Percentiles rank a stretch among this genome's conserved stretches.
These are phyloP conservation scores for Sphaerulina populicola DNA, from an alignment of 2,329 filamentous ascomycete genomes.

Conservation along the genomic window DNA sequence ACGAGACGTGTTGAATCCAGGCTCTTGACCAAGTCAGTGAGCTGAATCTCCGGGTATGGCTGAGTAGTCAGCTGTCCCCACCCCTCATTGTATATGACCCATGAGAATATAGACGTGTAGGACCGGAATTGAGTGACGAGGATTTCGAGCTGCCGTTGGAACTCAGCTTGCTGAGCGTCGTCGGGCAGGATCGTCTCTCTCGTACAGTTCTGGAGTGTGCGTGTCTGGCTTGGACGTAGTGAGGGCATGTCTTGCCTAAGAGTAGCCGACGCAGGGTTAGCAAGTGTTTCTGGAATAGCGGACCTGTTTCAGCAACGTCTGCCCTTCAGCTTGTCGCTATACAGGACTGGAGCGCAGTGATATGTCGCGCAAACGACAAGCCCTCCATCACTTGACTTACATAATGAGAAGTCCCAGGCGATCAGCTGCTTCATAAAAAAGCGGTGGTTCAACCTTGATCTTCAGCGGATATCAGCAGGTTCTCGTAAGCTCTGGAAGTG, in stretches of 20 bases:
- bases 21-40: slow-evolving; percentile 48
- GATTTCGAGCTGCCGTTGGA: slow-evolving; percentile 54
- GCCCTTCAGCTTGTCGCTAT: too few relatives aligned
- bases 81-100: slow-evolving; percentile 65
- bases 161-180: slow-evolving; percentile 53
- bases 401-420: slow-evolving; percentile 58
- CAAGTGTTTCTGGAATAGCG: too few relatives aligned
- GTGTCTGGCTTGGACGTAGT: slow-evolving; percentile 38
- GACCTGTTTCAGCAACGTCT: too few relatives aligned
- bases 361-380: too few relatives aligned
- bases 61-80: slow-evolving; percentile 54
- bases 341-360: too few relatives aligned
- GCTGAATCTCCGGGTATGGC: slow-evolving; percentile 45
- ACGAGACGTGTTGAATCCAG: slow-evolving; percentile 59
- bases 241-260: slow-evolving; percentile 59
- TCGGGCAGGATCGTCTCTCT: slow-evolving; percentile 30
- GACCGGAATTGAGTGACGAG: slow-evolving; percentile 56
- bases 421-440: slow-evolving; percentile 62
- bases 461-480: slow-evolving; percentile 1
- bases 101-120: slow-evolving; percentile 57
- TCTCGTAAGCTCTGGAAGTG: neutral
- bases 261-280: too few relatives aligned
- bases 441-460: slow-evolving; percentile 58
- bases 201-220: slow-evolving; percentile 26
- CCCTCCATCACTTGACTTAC: neutral